Base-by-base conservation (phyloP, 2,329 filamentous ascomycete genomes). In the Xylariaceae sp. region DNA sequence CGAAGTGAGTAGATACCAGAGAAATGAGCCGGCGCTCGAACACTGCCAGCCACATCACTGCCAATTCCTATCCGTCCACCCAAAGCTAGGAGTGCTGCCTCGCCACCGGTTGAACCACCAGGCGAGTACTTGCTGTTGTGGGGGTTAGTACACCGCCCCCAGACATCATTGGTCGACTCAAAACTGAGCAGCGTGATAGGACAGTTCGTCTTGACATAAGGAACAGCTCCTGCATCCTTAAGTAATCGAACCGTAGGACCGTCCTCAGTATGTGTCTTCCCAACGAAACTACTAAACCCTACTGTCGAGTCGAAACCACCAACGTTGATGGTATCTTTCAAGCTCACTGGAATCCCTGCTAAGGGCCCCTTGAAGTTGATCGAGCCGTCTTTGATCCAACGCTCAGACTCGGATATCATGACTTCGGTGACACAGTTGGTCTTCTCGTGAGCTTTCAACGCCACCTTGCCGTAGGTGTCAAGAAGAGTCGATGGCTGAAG, bases 391-490 rank as follows among this genome's bases (percentile, higher is more conserved):
- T 69, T 62, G 16, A 85, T 72, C 91, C 92, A 96, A 51, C 79
- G 75, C 74, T 96, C 91, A 0, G 92, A 91, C 53, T 88, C 87
- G 0, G 85, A 80, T 33, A 97, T 82, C 77, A 97, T 84, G 53
- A 97, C 79, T 75, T 97, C 93, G 0, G 94, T 97, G 11, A 96
- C 76, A 69, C 91, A 96, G 73, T 97, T 97, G 2, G 92, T 96
- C 75, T 89, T 89, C 61, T 88, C 82, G 31, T 97, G 94, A 1
- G 92, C 93, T 69, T 87, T 88, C 49, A 96, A 72, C 0, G 93
- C 90, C 17, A 94, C 87, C 74, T 96, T 96, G 68, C 90, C 90
- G 72, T 97, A 98, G 9, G 92, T 87, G 58, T 81, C 86, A n/a
- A 97, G 85, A 43, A 97, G 84, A 60, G 92, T 87, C 21, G 88